Evolutionary conservation across 1,284 basidiomycete species (phyloP).

Genomic region (Vanrija sp.): DNA sequence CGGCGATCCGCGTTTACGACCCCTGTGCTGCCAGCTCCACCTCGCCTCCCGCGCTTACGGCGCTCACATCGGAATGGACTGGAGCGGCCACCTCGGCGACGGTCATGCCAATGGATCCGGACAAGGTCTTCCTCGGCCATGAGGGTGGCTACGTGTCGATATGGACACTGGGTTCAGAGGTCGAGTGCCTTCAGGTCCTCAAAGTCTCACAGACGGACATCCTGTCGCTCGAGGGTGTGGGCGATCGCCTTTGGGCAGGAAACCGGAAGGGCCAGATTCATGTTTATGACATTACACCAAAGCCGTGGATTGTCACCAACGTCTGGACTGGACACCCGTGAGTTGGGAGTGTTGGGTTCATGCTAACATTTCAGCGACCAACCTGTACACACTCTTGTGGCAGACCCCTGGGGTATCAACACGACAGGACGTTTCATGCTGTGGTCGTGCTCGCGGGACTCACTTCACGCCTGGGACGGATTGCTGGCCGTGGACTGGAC

Average conservation of each 20-base stretch:
- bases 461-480: conserved; percentile 86
- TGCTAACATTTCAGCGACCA: conserved; percentile 52
- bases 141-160: conserved; percentile 83
- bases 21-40: conserved; percentile 49
- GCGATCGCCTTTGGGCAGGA: conserved; percentile 78
- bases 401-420: conserved; percentile 69
- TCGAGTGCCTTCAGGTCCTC: conserved; percentile 47
- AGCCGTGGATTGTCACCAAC: conserved; percentile 84
- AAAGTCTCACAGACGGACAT: conserved; percentile 78
- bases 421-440: conserved; percentile 60
- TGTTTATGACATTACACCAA: conserved; percentile 66
- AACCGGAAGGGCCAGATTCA: conserved; percentile 74
- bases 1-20: conserved; percentile 74
- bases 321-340: conserved; percentile 76
- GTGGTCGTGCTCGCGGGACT: conserved; percentile 73
- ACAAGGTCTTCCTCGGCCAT: conserved; percentile 79
- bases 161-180: conserved; percentile 55
- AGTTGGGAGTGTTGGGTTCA: conserved; percentile 10
- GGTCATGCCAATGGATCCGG: conserved; percentile 64
- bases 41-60: conserved; percentile 52
- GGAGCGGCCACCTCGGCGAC: conserved; percentile 80
- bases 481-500: conserved; percentile 80
- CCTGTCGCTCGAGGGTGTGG: conserved; percentile 72
- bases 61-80: conserved; percentile 51
- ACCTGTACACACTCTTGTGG: conserved; percentile 66